Evolutionary conservation across 805 yeast species (phyloP), one percentile per base, ranked within the genome.

Genomic region (Candida berthetii): DNA sequence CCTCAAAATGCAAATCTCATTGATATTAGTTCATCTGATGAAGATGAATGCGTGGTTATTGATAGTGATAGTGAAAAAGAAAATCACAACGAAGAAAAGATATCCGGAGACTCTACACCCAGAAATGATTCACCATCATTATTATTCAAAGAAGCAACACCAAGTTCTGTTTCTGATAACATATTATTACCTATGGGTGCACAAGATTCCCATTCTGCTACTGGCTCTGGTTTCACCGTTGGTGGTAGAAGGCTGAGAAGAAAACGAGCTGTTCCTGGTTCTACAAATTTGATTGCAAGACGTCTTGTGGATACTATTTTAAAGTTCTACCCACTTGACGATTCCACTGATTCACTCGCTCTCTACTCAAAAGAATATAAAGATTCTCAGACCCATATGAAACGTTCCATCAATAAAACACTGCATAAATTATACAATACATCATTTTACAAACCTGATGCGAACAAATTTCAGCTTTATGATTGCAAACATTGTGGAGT

Each of bases 401-500:
- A 38, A 36, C 38, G 60, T 19, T 43, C 40, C 17, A 36, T 45
- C 19, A 41, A 47, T 11, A 40, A 56, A 38, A 49, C 52, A 5
- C 39, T 58, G 3, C 59, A 59, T 25, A 51, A 49, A 19, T 37
- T 55, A 1, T 52, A 47, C 39, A 49, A 47, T 44, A 35, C 36
- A 1, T 16, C 29, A 1, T 18, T 42, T 3, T 59, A 53, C 32
- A 46, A 37, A 7, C 27, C 33, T 5, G 43, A 47, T n/a, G 38
- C 24, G 9, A 42, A 41, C 2, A 31, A 37, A 7, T 19, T n/a
- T 9, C 34, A 37, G 4, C 24, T 54, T 5, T 58, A 48, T 40
- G 62, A 59, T 38, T 59, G 64, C 39, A 34, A 48, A 17, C 47
- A 57, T 34, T 59, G 64, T 48, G 64, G 62, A 1, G 45, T 49